Evolutionary conservation across 305 asterid species (phyloP), one percentile per base, ranked within the genome.

Genomic region (Solanum chacoense): DNA sequence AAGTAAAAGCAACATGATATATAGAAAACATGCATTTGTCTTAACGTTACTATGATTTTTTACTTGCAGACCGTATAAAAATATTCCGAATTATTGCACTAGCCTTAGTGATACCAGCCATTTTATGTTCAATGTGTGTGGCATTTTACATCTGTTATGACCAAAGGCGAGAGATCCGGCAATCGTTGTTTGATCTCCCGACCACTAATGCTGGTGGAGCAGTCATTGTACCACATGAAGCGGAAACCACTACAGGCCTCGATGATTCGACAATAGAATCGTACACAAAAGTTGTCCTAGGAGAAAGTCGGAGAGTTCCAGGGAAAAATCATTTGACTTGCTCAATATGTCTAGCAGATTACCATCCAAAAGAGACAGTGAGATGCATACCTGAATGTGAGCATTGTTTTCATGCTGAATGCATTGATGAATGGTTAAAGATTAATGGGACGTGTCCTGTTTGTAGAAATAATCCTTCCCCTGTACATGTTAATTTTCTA

Each of bases 331-430:
- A 94, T n/a, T 87, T 85, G 11, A 94, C 94, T n/a, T 96, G 98
- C 84, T 94, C 98, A 2, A 96, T 96, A 89, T 95, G 98, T 73
- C 88, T 95, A 7, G 89, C 87, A 4, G 98, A 96, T 20, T 96
- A 96, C 88, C 72, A 86, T 12, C 94, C 98, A 1, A 93, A 92
- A 71, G 98, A 96, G 71, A 91, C 93, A 1, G 24, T 96, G 3
- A 90, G 94, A 85, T 90, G 96, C 87, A 93, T 96, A 31, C 97
- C 98, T 14, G 93, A 89, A 9, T 95, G 98, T 81, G 92, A 93
- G 5, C 98, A 96, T 87, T 96, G 98, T 88, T 95, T 96, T 89
- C 98, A 95, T 84, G 93, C 95, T 4, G 95, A 95, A 0, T 96
- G 98, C 72, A 92, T 94, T 36, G 98, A 96, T 87, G 98, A 93